These are phyloP conservation scores for Blastomyces percursus DNA, from an alignment of 2,329 filamentous ascomycete species.

Conservation along the genomic window DNA sequence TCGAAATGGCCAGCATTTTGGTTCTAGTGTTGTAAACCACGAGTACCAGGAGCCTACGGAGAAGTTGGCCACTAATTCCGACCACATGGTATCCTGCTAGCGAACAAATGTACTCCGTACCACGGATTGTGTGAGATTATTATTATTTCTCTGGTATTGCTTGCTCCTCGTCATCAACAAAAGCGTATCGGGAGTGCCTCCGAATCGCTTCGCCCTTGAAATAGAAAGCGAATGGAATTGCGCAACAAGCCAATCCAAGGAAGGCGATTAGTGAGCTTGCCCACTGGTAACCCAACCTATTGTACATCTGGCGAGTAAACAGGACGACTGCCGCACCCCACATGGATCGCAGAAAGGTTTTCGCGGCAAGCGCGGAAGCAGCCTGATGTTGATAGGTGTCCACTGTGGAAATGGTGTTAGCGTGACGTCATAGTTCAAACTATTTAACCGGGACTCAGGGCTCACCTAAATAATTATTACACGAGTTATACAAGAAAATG, in stretches of 20 bases:
- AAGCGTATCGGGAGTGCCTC: conserved; percentile 60
- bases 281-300: conserved; percentile 62
- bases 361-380: conserved; percentile 68
- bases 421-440: not conserved
- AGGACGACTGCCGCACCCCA: conserved; percentile 70
- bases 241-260: conserved; percentile 64
- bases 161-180: conserved; percentile 39
- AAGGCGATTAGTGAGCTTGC: conserved; percentile 62
- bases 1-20: not conserved
- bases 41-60: not conserved
- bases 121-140: not conserved
- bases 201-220: conserved; percentile 63
- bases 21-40: not conserved
- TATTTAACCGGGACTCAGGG: no score
- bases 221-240: conserved; percentile 75
- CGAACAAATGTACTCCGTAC: not conserved
- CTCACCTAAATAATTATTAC: conserved; percentile 57
- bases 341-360: conserved; percentile 67
- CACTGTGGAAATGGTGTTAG: conserved; percentile 28
- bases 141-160: not conserved
- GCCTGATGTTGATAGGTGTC: conserved; percentile 63
- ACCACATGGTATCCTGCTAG: not conserved
- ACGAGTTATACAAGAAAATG: conserved; percentile 72
- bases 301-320: conserved; percentile 74
- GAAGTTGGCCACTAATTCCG: not conserved